phyloP scores from a whole-genome alignment of 2,329 filamentous ascomycete species.

The Fusarium penzigii region DNA sequence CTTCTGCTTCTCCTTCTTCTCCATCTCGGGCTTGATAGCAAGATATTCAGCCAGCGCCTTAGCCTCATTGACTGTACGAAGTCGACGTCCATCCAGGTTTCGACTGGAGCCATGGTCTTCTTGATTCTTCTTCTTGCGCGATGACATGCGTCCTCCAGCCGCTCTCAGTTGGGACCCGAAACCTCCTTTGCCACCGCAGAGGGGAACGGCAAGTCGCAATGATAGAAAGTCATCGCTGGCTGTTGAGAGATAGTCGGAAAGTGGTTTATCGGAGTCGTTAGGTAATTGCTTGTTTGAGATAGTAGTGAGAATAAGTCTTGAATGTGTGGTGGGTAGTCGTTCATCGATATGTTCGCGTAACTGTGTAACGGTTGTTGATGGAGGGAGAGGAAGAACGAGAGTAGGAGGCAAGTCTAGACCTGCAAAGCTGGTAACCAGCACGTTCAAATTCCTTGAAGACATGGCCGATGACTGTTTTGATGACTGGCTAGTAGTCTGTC shows the following conservation, averaged over 20 bases:
- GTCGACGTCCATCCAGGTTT: conserved; percentile 85
- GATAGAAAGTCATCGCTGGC: conserved; percentile 71
- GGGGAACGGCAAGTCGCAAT: conserved; percentile 74
- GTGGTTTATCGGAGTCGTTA: conserved; percentile 50
- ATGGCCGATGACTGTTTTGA: conserved; percentile 40
- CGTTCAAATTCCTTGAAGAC: conserved; percentile 65
- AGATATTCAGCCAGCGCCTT: conserved; percentile 95
- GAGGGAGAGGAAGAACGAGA: conserved; percentile 71
- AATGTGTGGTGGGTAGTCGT: conserved; percentile 58
- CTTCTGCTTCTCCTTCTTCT: conserved; percentile 87
- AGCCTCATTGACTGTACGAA: conserved; percentile 92
- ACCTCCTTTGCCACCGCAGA: conserved; percentile 94
- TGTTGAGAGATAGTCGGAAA: conserved; percentile 63
- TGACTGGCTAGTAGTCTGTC: neutral
- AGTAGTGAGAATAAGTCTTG: conserved; percentile 77
- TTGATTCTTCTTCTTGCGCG: conserved; percentile 81
- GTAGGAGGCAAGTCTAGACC: conserved; percentile 84
- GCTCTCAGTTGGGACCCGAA: conserved; percentile 97
- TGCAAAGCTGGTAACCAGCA: conserved; percentile 82
- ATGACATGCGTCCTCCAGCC: conserved; percentile 96
- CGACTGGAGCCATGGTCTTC: conserved; percentile 89
- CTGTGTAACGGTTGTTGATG: conserved; percentile 65
- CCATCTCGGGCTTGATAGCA: conserved; percentile 96
- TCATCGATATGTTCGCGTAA: conserved; percentile 64
- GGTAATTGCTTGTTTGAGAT: conserved; percentile 72